Conservation (phyloP, 257 asterid species). For the Solanum chiquidenum region DNA sequence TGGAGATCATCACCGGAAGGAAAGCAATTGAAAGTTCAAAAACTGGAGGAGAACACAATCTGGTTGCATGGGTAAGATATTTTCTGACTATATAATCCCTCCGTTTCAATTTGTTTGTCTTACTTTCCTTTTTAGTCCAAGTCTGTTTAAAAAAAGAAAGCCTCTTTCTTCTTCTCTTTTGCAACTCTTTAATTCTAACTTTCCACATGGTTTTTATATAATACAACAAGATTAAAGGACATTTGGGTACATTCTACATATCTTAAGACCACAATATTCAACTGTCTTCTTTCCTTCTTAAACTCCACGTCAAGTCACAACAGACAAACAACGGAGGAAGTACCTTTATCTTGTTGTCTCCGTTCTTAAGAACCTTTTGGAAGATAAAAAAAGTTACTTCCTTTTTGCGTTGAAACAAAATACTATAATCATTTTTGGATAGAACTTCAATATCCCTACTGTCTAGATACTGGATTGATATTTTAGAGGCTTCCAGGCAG, state of each 20-base stretch:
- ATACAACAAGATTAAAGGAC: not conserved
- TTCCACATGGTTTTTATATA: not conserved
- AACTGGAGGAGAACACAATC: conserved; percentile 64
- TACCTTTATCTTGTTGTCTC: not conserved
- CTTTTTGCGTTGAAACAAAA: not conserved
- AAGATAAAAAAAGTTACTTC: not conserved
- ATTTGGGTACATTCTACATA: not conserved
- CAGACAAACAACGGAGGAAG: not conserved
- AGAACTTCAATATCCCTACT: not conserved
- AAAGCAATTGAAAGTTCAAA: conserved; percentile 73
- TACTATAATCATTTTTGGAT: not conserved
- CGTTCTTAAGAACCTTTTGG: not conserved
- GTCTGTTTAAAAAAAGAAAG: not conserved
- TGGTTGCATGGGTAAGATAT: conserved; percentile 72
- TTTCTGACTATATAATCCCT: not conserved
- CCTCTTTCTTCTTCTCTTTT: not conserved
- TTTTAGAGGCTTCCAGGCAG: not conserved
- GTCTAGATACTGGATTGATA: not conserved
- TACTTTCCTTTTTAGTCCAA: not conserved
- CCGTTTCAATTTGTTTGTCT: not conserved
- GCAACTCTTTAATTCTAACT: not conserved
- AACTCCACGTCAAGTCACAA: not conserved
- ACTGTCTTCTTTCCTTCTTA: not conserved
- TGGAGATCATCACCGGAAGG: conserved; percentile 89
- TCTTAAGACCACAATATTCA: not conserved